Base-by-base conservation (phyloP, 495 filamentous ascomycete species). In the Arthonia radiata region DNA sequence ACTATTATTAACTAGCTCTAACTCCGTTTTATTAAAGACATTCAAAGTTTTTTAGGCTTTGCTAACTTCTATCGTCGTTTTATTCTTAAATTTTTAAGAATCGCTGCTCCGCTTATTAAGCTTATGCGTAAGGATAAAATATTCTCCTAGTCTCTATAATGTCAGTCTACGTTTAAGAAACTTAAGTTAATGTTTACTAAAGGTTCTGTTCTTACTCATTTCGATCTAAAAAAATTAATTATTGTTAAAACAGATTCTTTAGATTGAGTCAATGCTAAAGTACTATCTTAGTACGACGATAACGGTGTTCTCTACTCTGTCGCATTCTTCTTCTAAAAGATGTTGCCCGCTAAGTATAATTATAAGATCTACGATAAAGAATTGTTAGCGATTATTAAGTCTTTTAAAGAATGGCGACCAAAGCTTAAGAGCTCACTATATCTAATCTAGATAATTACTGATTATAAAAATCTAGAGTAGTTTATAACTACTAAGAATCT, bases 131-230 rank as follows among this genome's bases (percentile, higher is more conserved):
- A 44, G 18, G 28, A 38, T 16, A 14, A 8, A 12, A 11, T 10
- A 17, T 41, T 41, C 17, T 9, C 4, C 7, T 37, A 23, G 23
- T 28, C 44, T 17, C 40, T 54, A 25, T 50, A 59, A 29, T 52
- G 44, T 22, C 54, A 63, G 32, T 37, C 53, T 26, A 56, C 59
- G 15, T 63, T 63, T 28, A 43, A 46, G 8, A 28, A 34, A 4
- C 39, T 57, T 27, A 59, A 65, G 38, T 44, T 48, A 13, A 40
- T 48, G 28, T 58, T 59, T 46, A 53, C 54, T 27, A 26, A 24
- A 9, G 37, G 36, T 7, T 37, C 27, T 19, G 32, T 46, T 5
- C 36, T 50, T 7, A 23, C 31, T 0, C 34, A 39, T 21, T 50
- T 38, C 26, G 32, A 45, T 13, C 30, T 27, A 12, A 25, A 42